Evolutionary conservation across 257 asterid genomes (phyloP), one percentile per base, ranked within the genome.

Genomic region (Apocynum venetum): DNA sequence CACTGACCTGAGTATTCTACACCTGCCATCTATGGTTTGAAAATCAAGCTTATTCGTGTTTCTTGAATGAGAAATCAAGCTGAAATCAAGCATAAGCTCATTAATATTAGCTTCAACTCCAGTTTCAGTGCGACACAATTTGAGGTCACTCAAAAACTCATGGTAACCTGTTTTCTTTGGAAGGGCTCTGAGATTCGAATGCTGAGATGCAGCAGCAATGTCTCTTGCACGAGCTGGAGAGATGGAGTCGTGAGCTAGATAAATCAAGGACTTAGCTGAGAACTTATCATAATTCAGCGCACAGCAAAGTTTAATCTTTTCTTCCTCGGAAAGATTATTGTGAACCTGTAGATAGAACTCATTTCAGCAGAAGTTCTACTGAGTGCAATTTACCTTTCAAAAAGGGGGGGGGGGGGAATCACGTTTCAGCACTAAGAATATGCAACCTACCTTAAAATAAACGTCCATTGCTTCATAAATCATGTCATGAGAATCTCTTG

Each of bases 401-500:
- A 25, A 25, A 25, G 31, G 31, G 31, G 31, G 31, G 31, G 31
- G 31, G 31, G 31, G 31, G 31, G 31, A 25, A 25, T 25, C 31
- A 25, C 31, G 31, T 25, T 25, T 25, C 31, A 25, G n/a, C 8
- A n/a, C 36, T 49, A 6, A 47, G 31, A 36, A 52, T 35, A 40
- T 35, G 66, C 36, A 57, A 43, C 52, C 20, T 85, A 91, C 96
- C 97, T 86, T 78, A 68, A 91, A 76, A 78, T 86, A 88, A 74
- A 91, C 63, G 78, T 80, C 88, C 8, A 90, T 67, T 71, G 83
- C 92, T 71, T 80, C 77, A 78, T 71, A 90, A 75, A 88, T 59
- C 57, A n/a, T 77, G 77, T 90, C 93, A 78, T 83, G 80, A 40
- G 90, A 78, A 52, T 84, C 90, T 81, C 97, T 84, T 59, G 92